These are phyloP conservation scores for Phallus indusiatus DNA, from an alignment of 768 basidiomycete genomes.

Conservation along the genomic window DNA sequence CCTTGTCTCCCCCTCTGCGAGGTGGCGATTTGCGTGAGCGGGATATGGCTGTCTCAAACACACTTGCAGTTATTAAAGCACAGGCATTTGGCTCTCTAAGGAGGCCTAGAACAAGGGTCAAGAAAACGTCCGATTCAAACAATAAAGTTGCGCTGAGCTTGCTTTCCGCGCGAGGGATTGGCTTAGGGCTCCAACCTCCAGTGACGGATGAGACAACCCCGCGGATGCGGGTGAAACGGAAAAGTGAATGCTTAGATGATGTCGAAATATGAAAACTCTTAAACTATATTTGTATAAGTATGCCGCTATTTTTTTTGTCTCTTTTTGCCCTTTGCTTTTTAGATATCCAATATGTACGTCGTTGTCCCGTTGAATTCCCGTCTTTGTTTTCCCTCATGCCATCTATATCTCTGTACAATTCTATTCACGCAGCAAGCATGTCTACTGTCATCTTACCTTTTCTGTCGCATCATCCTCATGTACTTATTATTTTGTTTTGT, in stretches of 20 bases:
- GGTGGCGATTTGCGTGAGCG: conserved; percentile 11
- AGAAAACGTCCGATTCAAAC: conserved; percentile 58
- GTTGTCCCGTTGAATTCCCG: neutral
- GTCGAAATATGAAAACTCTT: conserved; percentile 28
- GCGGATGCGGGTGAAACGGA: conserved; percentile 33
- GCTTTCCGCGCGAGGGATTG: conserved; percentile 71
- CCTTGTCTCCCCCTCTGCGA: conserved; percentile 31
- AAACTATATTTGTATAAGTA: neutral
- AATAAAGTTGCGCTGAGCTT: conserved; percentile 72
- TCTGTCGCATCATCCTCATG: neutral
- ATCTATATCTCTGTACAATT: neutral
- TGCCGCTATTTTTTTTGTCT: neutral
- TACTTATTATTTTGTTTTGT: neutral
- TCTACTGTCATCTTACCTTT: neutral
- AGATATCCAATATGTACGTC: neutral
- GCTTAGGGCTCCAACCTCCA: conserved; percentile 28
- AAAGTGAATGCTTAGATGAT: conserved; percentile 45
- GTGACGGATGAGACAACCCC: neutral
- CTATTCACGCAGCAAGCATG: neutral
- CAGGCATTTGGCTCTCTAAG: conserved; percentile 82
- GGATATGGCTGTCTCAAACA: conserved; percentile 53
- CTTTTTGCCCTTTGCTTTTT: neutral
- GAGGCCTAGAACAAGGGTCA: conserved; percentile 64
- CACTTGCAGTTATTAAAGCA: conserved; percentile 84
- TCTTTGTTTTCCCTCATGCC: neutral